phyloP scores from a whole-genome alignment of 768 basidiomycete genomes.

The Porpolomopsis calyptriformis region DNA sequence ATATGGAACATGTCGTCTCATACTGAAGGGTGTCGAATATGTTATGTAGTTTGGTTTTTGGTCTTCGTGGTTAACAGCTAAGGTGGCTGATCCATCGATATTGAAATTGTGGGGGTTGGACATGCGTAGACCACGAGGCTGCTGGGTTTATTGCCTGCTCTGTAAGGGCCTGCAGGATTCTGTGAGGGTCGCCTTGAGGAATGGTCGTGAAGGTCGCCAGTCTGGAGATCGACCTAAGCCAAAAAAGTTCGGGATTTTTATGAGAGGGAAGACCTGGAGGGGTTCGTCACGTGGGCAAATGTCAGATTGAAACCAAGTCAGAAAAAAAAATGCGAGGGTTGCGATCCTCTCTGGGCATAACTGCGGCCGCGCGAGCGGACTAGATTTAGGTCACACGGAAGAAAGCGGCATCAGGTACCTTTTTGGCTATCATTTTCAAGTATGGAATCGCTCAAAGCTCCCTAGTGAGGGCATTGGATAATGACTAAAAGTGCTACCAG shows the following conservation, averaged over 20 bases:
- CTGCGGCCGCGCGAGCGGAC: too few relatives aligned
- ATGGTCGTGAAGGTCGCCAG: too few relatives aligned
- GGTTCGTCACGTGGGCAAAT: too few relatives aligned
- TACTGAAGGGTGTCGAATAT: not conserved
- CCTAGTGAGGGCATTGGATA: not conserved
- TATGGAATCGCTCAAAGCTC: not conserved
- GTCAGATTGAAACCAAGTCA: too few relatives aligned
- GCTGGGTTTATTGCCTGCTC: too few relatives aligned
- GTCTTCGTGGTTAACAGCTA: not conserved
- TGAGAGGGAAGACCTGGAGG: too few relatives aligned
- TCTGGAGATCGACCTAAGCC: too few relatives aligned
- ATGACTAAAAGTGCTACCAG: not conserved
- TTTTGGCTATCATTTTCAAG: not conserved
- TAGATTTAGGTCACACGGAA: not conserved
- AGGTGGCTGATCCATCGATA: not conserved
- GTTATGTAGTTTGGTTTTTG: not conserved
- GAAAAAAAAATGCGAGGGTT: too few relatives aligned
- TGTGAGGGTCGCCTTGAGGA: too few relatives aligned
- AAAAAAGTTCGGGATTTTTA: too few relatives aligned
- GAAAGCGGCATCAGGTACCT: not conserved
- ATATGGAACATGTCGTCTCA: not conserved
- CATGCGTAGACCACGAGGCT: not conserved
- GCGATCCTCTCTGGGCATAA: too few relatives aligned
- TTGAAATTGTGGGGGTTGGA: not conserved
- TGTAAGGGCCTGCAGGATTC: too few relatives aligned